phyloP scores from a whole-genome alignment of 2,329 filamentous ascomycete genomes.

The Neoarthrinium moseri region DNA sequence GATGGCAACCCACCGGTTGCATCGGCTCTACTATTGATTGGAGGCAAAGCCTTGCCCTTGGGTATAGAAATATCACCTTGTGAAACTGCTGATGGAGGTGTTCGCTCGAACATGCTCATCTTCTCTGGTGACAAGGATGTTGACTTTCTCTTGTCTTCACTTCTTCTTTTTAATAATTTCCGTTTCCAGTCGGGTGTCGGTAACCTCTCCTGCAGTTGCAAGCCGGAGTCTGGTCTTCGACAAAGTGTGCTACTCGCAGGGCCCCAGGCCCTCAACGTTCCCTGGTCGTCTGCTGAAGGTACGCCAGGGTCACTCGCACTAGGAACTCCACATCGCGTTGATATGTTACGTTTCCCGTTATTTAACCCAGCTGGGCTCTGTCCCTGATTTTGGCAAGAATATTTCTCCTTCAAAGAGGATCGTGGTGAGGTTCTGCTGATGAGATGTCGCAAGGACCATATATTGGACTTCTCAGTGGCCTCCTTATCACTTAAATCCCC shows the following conservation, averaged over 20 bases:
- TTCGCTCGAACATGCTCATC: conserved; percentile 14
- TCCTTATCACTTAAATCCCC: neutral
- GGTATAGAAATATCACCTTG: too few species aligned
- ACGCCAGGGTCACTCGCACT: too few species aligned
- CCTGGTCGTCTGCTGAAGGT: too few species aligned
- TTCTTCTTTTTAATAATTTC: conserved; percentile 11
- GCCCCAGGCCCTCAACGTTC: too few species aligned
- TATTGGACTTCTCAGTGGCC: conserved; percentile 1
- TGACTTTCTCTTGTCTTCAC: conserved; percentile 12
- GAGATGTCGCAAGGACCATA: conserved; percentile 7
- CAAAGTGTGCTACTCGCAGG: too few species aligned
- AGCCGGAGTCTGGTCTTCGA: neutral
- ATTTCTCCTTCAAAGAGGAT: neutral
- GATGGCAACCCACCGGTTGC: conserved; percentile 9
- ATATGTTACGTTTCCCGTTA: too few species aligned
- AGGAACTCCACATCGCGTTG: too few species aligned
- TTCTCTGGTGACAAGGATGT: conserved; percentile 13
- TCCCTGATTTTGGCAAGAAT: neutral
- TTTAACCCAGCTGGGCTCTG: too few species aligned
- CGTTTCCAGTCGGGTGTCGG: conserved; percentile 18
- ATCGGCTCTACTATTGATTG: conserved; percentile 6
- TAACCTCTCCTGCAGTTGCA: neutral
- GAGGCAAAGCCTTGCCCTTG: conserved; percentile 9
- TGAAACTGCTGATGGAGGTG: too few species aligned
- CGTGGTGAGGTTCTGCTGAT: conserved; percentile 5